These are phyloP conservation scores for Neurospora discreta DNA, from an alignment of 495 filamentous ascomycete genomes.

Conservation along the genomic window DNA sequence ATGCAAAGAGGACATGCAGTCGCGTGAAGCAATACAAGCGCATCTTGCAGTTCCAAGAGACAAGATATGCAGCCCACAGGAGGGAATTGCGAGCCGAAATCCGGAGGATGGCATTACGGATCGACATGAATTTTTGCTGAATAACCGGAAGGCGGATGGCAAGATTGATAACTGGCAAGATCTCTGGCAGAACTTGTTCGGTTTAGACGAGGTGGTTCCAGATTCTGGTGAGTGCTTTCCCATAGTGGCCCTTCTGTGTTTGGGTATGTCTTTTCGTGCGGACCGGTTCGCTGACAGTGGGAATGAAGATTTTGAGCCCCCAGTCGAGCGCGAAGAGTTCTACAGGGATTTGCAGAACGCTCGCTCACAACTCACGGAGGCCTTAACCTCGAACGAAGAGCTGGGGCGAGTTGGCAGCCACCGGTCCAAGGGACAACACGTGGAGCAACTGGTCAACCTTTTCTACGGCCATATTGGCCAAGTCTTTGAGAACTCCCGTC, in stretches of 20 bases:
- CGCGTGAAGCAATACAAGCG: slow-evolving; percentile 5
- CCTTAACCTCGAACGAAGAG: background rate
- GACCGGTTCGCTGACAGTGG: background rate
- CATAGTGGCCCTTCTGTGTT: background rate
- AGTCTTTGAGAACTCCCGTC: slow-evolving; percentile 1
- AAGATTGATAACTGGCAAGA: slow-evolving; percentile 19
- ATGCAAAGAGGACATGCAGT: slow-evolving; percentile 11
- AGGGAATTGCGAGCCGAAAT: slow-evolving; percentile 4
- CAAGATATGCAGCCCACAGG: slow-evolving; percentile 11
- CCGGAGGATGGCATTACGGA: slow-evolving; percentile 22
- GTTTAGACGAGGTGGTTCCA: slow-evolving; percentile 3
- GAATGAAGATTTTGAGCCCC: slow-evolving; percentile 15
- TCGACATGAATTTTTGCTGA: slow-evolving; percentile 11
- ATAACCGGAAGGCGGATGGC: slow-evolving; percentile 14
- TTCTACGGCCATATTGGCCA: slow-evolving; percentile 3
- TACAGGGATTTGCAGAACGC: slow-evolving; percentile 8
- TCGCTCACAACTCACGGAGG: background rate
- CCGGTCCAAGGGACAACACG: background rate
- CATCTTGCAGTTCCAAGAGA: slow-evolving; percentile 8
- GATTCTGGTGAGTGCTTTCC: slow-evolving; percentile 6
- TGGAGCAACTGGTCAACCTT: background rate
- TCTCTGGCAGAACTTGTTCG: slow-evolving; percentile 19
- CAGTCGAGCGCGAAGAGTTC: slow-evolving; percentile 22
- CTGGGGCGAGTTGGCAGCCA: background rate
- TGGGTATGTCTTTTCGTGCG: background rate